Percentiles rank a stretch among this genome's conserved stretches.
Evolutionary conservation across 495 filamentous ascomycete species (phyloP).

Genomic region (Tuber melanosporum): DNA sequence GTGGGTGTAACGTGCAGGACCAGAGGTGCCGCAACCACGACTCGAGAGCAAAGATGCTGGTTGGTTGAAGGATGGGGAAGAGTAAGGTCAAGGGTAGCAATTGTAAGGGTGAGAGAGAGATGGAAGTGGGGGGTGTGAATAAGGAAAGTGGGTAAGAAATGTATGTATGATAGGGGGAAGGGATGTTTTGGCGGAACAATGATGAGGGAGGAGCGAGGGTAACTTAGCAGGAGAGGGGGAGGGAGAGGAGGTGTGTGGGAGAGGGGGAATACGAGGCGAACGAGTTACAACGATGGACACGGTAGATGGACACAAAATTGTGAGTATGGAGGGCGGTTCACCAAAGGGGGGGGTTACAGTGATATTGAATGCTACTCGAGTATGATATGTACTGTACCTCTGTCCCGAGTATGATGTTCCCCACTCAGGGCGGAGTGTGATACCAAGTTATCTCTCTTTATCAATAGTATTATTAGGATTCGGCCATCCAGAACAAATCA

Average conservation of each 20-base stretch:
- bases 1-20: slow-evolving; percentile 1
- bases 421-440: neutral
- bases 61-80: neutral
- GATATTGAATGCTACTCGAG: neutral
- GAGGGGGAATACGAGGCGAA: neutral
- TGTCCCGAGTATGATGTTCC: neutral
- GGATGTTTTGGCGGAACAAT: neutral
- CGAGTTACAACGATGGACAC: neutral
- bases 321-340: neutral
- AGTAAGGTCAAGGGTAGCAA: neutral
- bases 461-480: neutral
- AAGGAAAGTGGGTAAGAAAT: neutral
- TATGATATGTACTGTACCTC: neutral
- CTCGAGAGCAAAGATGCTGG: neutral
- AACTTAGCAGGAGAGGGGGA: neutral
- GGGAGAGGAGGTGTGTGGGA: neutral
- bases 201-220: neutral
- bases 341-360: neutral
- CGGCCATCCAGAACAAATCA: neutral
- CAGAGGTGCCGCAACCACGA: neutral
- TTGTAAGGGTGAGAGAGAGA: neutral
- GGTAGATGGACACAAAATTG: neutral
- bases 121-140: neutral
- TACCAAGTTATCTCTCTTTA: neutral
- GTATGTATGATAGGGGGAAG: neutral